Evolutionary conservation across 2,329 filamentous ascomycete genomes (phyloP).

Genomic region (Talaromyces islandicus): DNA sequence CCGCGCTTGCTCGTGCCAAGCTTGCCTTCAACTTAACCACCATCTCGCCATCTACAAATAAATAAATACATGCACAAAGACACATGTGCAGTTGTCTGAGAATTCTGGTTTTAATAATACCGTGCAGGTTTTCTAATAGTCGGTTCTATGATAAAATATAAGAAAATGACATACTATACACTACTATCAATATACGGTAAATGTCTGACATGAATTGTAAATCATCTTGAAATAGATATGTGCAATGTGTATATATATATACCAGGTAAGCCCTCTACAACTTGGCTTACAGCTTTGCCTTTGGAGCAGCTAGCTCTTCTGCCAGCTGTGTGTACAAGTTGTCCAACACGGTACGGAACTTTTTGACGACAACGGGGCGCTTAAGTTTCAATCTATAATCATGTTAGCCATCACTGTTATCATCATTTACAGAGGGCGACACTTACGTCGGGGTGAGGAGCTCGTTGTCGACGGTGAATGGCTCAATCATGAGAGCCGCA

Average conservation of each 20-base stretch:
- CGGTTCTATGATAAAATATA: no score
- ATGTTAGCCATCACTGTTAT: not conserved
- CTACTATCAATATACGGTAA: not conserved
- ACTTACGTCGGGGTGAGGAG: constrained; percentile 51
- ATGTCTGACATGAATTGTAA: not conserved
- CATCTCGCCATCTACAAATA: no score
- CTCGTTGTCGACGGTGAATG: constrained; percentile 90
- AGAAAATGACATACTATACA: not conserved
- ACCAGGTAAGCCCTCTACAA: not conserved
- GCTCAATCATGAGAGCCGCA: constrained; percentile 71
- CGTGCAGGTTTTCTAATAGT: not conserved
- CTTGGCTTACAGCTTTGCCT: constrained; percentile 34
- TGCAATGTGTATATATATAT: not conserved
- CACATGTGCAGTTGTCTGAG: no score
- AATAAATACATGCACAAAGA: no score
- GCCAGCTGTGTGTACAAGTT: constrained; percentile 54
- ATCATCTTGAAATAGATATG: not conserved
- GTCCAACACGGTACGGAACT: constrained; percentile 53
- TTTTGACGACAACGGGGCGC: constrained; percentile 61
- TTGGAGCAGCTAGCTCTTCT: constrained; percentile 31
- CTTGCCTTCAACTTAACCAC: no score
- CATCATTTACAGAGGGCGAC: not conserved
- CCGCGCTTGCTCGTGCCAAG: not conserved
- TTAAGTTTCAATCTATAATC: constrained; percentile 61
- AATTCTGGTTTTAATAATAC: not conserved